Conservation (phyloP, 495 filamentous ascomycete species). For the Aspergillus bridgeri region DNA sequence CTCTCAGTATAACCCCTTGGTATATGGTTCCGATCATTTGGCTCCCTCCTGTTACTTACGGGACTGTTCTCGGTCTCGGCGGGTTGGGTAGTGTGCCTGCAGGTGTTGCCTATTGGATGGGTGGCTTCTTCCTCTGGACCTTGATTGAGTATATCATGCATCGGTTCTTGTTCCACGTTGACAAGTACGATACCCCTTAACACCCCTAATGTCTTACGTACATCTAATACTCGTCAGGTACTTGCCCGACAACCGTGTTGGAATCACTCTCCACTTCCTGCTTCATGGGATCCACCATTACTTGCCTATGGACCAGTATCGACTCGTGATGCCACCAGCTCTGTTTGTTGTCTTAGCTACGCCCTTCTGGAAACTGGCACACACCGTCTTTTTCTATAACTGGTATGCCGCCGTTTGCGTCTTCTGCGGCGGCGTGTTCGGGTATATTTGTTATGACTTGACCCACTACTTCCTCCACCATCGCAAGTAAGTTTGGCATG, state of each 20-base stretch:
- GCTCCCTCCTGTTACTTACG: constrained; percentile 78
- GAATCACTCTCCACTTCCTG: constrained; percentile 84
- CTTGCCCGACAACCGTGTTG: constrained; percentile 89
- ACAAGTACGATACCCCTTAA: constrained; percentile 58
- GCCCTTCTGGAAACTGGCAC: constrained; percentile 93
- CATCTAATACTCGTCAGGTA: constrained; percentile 45
- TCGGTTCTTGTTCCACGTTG: constrained; percentile 90
- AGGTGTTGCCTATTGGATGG: constrained; percentile 54
- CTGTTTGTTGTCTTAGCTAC: constrained; percentile 80
- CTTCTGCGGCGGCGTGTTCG: constrained; percentile 89
- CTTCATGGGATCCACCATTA: constrained; percentile 98
- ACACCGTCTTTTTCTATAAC: constrained; percentile 76
- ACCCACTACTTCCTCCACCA: constrained; percentile 99
- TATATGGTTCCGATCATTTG: constrained; percentile 82
- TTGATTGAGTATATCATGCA: constrained; percentile 89
- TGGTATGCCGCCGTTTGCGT: constrained; percentile 75
- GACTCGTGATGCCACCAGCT: constrained; percentile 95
- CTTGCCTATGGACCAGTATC: constrained; percentile 94
- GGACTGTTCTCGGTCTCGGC: constrained; percentile 60
- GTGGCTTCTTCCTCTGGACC: constrained; percentile 77
- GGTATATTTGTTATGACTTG: constrained; percentile 93
- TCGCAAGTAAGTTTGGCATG: constrained; percentile 66
- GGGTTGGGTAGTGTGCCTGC: constrained; percentile 47
- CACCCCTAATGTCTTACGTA: not conserved
- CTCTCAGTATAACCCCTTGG: constrained; percentile 90